Conservation (phyloP, 371 early-diverging fungal species). For the Actinomortierella wolfii region DNA sequence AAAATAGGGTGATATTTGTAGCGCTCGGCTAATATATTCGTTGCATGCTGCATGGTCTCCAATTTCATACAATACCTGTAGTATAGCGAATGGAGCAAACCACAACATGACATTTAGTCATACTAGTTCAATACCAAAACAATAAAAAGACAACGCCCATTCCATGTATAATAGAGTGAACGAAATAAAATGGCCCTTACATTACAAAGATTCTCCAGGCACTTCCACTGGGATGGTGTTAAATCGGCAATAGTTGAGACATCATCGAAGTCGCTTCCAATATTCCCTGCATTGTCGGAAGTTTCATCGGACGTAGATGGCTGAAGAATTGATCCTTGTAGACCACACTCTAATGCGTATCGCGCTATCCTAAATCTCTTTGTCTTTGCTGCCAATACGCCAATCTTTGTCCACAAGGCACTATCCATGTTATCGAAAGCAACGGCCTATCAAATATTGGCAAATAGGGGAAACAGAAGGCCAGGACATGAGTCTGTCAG, state of each 20-base stretch:
- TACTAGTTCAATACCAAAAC: too few relatives aligned
- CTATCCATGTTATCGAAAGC: conserved; percentile 60
- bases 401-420: conserved; percentile 60
- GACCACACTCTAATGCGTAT: conserved; percentile 55
- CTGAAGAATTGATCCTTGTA: conserved; percentile 19
- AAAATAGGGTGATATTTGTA: conserved; percentile 48
- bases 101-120: too few relatives aligned
- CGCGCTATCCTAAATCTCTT: conserved; percentile 54
- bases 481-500: too few relatives aligned
- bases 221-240: conserved; percentile 59
- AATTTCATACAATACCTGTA: conserved; percentile 61
- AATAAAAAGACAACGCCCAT: too few relatives aligned
- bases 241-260: conserved; percentile 16
- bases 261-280: conserved; percentile 1
- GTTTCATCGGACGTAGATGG: conserved; percentile 3
- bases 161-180: too few relatives aligned
- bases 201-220: conserved; percentile 60
- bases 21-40: conserved; percentile 45
- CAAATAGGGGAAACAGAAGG: too few relatives aligned
- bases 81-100: too few relatives aligned
- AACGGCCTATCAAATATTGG: conserved; percentile 48
- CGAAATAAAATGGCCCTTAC: conserved; percentile 46
- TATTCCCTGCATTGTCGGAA: conserved; percentile 2
- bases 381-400: conserved; percentile 48
- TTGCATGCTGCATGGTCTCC: conserved; percentile 57